phyloP scores from a whole-genome alignment of 2,329 filamentous ascomycete genomes.

The Penicillium sp. region DNA sequence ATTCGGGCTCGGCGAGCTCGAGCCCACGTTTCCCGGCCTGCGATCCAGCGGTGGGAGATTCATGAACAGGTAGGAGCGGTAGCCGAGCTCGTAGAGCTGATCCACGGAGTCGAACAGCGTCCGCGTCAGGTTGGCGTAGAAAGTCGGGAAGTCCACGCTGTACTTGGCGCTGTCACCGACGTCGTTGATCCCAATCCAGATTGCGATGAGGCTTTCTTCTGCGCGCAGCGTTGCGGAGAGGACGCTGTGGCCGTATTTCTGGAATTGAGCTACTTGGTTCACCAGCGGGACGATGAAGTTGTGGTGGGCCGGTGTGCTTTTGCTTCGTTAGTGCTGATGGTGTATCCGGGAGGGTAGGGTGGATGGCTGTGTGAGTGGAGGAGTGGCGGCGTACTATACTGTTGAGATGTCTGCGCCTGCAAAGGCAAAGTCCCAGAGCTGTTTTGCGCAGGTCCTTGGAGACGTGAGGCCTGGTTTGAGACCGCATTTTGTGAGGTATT shows the following conservation, averaged over 20 bases:
- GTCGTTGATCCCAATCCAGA: conserved; percentile 60
- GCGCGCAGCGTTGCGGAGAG: conserved; percentile 35
- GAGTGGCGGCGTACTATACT: conserved; percentile 32
- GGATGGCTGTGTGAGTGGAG: no score
- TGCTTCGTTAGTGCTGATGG: conserved; percentile 4
- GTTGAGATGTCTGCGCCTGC: conserved; percentile 52
- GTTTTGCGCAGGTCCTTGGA: conserved; percentile 45
- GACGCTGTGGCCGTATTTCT: conserved; percentile 45
- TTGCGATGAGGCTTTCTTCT: conserved; percentile 45
- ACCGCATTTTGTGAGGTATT: conserved; percentile 54
- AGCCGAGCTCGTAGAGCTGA: conserved; percentile 45
- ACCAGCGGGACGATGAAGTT: conserved; percentile 51
- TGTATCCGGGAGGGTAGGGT: no score
- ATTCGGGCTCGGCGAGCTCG: conserved; percentile 43
- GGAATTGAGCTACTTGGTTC: conserved; percentile 52
- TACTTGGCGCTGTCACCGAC: conserved; percentile 51
- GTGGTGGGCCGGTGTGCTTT: conserved; percentile 51
- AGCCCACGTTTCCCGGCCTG: conserved; percentile 38
- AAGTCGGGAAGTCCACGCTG: conserved; percentile 44
- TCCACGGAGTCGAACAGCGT: conserved; percentile 45
- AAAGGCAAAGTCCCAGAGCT: conserved; percentile 59
- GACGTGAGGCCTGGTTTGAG: conserved; percentile 43
- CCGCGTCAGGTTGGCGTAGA: conserved; percentile 46
- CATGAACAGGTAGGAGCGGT: conserved; percentile 50
- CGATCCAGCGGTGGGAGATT: conserved; percentile 53